A percentile compares a stretch with the other conserved stretches of the same genome.
Evolutionary conservation across 108 stramenopile species (phyloP).

Genomic region (Halocafeteria seosinensis): DNA sequence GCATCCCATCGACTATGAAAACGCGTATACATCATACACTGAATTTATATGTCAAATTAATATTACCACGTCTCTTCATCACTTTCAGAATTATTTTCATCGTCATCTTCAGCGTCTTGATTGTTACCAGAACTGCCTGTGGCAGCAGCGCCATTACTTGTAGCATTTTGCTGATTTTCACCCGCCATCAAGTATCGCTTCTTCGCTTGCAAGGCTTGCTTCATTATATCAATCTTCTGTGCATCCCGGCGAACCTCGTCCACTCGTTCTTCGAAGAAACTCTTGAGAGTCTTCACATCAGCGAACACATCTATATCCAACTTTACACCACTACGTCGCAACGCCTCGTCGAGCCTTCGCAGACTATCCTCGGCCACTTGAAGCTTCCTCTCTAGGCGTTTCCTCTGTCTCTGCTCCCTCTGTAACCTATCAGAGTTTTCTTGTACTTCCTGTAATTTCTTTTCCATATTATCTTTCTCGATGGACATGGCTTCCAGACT

Average conservation of each 20-base stretch:
- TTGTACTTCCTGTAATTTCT: not conserved
- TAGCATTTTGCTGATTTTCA: not conserved
- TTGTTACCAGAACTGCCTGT: too few relatives aligned
- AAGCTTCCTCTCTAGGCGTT: not conserved
- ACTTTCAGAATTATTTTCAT: too few relatives aligned
- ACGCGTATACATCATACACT: too few relatives aligned
- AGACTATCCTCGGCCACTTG: not conserved
- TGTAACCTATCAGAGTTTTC: not conserved
- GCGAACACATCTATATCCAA: slow-evolving; percentile 1
- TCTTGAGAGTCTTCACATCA: not conserved
- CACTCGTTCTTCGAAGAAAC: slow-evolving; percentile 3
- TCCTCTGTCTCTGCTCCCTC: not conserved
- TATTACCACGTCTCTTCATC: too few relatives aligned
- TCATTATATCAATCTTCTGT: not conserved
- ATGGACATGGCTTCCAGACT: not conserved
- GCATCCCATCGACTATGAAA: too few relatives aligned
- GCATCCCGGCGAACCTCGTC: not conserved
- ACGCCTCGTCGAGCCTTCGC: not conserved
- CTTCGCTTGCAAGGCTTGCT: not conserved
- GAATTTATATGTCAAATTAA: too few relatives aligned
- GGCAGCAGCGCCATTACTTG: too few relatives aligned
- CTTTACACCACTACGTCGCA: not conserved
- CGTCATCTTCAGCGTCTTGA: too few relatives aligned
- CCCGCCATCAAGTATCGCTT: not conserved
- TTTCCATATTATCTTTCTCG: not conserved